phyloP scores from a whole-genome alignment of 2,329 filamentous ascomycete species.

The Trichoderma koningii region DNA sequence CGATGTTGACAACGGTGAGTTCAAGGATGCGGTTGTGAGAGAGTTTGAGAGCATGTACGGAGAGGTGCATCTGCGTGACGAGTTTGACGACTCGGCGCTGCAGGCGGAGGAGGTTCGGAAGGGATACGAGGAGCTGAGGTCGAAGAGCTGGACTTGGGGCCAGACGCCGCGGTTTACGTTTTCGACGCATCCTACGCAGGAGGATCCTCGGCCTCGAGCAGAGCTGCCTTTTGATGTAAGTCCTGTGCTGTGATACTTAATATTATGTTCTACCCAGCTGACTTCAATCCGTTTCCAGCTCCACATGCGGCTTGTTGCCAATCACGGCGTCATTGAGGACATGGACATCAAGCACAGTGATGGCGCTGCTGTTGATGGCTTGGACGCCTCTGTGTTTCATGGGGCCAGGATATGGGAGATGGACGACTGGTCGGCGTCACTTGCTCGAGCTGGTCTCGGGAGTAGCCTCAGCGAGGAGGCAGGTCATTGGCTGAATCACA shows the following conservation, averaged over 20 bases:
- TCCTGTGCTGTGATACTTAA: background rate
- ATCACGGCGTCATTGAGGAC: conserved; percentile 42
- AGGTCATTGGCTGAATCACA: conserved; percentile 38
- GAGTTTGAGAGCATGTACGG: conserved; percentile 72
- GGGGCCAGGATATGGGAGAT: conserved; percentile 31
- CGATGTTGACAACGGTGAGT: conserved; percentile 51
- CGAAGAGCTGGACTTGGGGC: conserved; percentile 73
- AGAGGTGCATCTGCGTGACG: conserved; percentile 38
- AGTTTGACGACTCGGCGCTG: conserved; percentile 54
- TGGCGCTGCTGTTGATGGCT: background rate
- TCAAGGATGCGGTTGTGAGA: conserved; percentile 58
- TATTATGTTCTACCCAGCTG: background rate
- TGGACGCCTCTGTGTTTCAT: conserved; percentile 19
- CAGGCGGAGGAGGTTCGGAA: conserved; percentile 52
- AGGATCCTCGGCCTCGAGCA: conserved; percentile 60
- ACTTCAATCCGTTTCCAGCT: conserved; percentile 30
- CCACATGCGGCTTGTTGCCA: conserved; percentile 42
- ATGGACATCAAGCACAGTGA: conserved; percentile 35
- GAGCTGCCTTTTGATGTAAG: conserved; percentile 50
- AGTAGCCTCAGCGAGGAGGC: conserved; percentile 32
- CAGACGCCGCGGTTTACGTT: conserved; percentile 86
- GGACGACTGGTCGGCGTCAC: conserved; percentile 34
- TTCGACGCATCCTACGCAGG: conserved; percentile 60
- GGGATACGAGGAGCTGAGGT: conserved; percentile 48
- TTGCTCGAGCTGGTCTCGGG: conserved; percentile 35